These are phyloP conservation scores for Alternaria sp. DNA, from an alignment of 2,329 filamentous ascomycete genomes.

Conservation along the genomic window DNA sequence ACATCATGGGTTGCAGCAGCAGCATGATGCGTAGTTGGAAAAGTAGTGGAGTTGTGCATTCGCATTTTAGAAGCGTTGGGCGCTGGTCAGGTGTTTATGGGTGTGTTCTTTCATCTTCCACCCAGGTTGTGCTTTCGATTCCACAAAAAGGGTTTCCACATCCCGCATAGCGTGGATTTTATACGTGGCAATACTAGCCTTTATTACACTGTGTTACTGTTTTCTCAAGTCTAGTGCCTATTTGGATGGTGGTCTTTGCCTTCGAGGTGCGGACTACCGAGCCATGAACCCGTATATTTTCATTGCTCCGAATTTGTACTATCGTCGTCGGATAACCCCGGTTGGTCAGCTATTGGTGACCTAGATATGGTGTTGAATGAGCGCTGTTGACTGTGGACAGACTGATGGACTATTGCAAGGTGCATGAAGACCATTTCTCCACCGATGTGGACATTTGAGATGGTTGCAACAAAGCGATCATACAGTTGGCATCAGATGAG, in stretches of 20 bases:
- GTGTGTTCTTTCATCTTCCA: background rate
- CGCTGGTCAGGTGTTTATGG: background rate
- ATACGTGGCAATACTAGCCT: background rate
- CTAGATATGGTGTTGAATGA: background rate
- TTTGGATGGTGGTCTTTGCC: background rate
- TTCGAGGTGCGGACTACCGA: background rate
- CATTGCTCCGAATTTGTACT: background rate
- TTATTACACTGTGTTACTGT: background rate
- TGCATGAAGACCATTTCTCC: background rate
- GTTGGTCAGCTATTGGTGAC: background rate
- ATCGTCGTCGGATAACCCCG: no score
- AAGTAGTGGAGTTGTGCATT: background rate
- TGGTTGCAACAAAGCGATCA: background rate
- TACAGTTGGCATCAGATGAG: background rate
- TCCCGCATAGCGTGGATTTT: background rate
- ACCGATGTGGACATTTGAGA: background rate
- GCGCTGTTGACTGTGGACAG: background rate
- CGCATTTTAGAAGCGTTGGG: background rate
- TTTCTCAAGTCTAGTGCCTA: background rate
- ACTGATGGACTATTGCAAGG: background rate
- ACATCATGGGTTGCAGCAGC: constrained; percentile 20
- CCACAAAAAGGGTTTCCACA: background rate
- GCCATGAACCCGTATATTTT: background rate
- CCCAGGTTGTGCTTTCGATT: background rate
- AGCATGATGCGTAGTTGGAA: background rate